Evolutionary conservation across 148 eudicot species (phyloP).

Genomic region (Drosera capensis): DNA sequence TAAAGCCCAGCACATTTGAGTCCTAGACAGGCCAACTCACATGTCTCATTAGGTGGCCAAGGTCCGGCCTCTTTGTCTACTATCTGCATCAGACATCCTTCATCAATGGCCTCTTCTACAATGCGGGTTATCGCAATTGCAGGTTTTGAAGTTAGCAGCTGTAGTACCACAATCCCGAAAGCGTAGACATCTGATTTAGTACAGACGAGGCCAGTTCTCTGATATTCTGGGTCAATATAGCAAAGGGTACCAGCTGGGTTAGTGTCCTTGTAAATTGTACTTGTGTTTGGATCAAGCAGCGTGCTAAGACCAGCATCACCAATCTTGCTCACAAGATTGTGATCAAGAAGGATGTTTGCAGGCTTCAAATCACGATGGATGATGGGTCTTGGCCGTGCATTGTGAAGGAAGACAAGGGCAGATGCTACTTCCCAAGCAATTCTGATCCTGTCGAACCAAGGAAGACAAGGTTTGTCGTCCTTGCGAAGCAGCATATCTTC

Average conservation of each 20-base stretch:
- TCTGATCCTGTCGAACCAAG: conserved; percentile 69
- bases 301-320: conserved; percentile 84
- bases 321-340: conserved; percentile 70
- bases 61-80: conserved; percentile 55
- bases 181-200: conserved; percentile 68
- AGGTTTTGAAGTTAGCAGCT: conserved; percentile 60
- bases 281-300: conserved; percentile 31
- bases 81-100: conserved; percentile 25
- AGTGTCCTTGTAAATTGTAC: conserved; percentile 37
- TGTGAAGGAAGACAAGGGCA: conserved; percentile 75
- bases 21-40: conserved; percentile 52
- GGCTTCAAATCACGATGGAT: conserved; percentile 77
- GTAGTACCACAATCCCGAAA: conserved; percentile 67
- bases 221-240: conserved; percentile 92
- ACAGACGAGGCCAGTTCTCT: conserved; percentile 48
- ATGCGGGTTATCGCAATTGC: conserved; percentile 37
- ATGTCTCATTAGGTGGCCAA: conserved; percentile 77
- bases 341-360: conserved; percentile 78
- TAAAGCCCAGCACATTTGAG: conserved; percentile 65
- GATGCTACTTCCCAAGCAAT: conserved; percentile 88
- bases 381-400: conserved; percentile 51
- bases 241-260: conserved; percentile 72
- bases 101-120: conserved; percentile 49
- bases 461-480: conserved; percentile 43
- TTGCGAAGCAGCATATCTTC: conserved; percentile 49